A percentile compares a stretch with the other conserved stretches of the same genome.
Conservation (phyloP, 2,329 filamentous ascomycete genomes). For the Botryotinia convoluta region DNA sequence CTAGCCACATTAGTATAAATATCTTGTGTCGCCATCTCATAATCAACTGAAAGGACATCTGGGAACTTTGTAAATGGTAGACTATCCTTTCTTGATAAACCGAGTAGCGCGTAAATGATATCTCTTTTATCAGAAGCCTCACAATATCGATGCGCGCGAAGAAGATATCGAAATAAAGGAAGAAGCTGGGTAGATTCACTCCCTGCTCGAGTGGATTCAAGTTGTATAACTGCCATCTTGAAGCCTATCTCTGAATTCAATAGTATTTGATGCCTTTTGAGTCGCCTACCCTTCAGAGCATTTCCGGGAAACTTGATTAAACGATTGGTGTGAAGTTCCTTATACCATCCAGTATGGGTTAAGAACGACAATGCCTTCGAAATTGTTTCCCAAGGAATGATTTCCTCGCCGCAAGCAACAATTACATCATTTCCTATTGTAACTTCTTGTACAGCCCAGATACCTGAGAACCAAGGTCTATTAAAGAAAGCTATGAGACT, state of each 20-base stretch:
- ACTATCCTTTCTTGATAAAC: constrained; percentile 2
- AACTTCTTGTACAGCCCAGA: constrained; percentile 13
- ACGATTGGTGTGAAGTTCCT: not conserved
- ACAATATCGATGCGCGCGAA: not conserved
- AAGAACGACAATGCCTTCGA: constrained; percentile 4
- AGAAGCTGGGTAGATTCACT: not conserved
- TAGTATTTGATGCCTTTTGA: not conserved
- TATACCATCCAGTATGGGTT: constrained; percentile 3
- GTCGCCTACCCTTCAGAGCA: not conserved
- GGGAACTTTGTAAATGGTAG: constrained; percentile 8
- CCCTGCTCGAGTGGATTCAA: constrained; percentile 5
- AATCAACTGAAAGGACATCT: not conserved
- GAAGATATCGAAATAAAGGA: constrained; percentile 12
- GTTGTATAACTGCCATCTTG: constrained; percentile 11
- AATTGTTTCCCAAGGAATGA: constrained; percentile 2
- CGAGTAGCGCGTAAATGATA: constrained; percentile 1
- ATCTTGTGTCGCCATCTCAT: not conserved
- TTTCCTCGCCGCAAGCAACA: not conserved
- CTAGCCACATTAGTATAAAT: not conserved
- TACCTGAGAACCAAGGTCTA: constrained; percentile 10
- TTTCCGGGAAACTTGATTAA: not conserved
- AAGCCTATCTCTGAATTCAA: constrained; percentile 1
- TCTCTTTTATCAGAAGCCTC: constrained; percentile 14
- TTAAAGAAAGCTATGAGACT: constrained; percentile 15
- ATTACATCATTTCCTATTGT: not conserved